Percentiles rank a stretch among this genome's conserved stretches.
These are phyloP conservation scores for Neurospora sp. DNA, from an alignment of 495 filamentous ascomycete species.

Conservation along the genomic window DNA sequence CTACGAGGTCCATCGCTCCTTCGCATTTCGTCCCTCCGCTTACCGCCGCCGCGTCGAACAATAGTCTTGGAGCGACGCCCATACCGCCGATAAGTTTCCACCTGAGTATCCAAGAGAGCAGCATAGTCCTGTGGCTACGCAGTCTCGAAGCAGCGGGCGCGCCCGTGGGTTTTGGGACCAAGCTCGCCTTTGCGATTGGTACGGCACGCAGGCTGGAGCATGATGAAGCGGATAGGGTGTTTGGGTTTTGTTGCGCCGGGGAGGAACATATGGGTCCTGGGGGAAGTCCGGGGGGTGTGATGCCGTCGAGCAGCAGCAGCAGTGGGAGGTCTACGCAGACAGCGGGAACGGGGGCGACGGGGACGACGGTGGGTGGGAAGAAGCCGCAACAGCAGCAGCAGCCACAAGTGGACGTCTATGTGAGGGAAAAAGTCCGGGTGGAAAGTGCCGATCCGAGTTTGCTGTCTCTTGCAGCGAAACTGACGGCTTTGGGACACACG, in stretches of 20 bases:
- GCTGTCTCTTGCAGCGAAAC: constrained; percentile 77
- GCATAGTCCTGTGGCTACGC: constrained; percentile 67
- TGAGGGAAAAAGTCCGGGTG: constrained; percentile 81
- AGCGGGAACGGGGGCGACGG: not conserved
- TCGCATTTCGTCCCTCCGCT: constrained; percentile 34
- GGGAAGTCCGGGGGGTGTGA: not conserved
- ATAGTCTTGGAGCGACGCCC: constrained; percentile 23
- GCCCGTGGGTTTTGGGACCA: constrained; percentile 38
- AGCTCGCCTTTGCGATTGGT: constrained; percentile 46
- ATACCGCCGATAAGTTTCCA: constrained; percentile 54
- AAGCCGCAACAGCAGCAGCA: not conserved
- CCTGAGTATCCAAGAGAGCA: constrained; percentile 66
- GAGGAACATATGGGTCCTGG: not conserved
- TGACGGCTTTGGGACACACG: constrained; percentile 69
- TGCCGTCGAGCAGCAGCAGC: constrained; percentile 6
- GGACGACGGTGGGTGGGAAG: not conserved
- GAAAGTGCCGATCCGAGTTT: constrained; percentile 87
- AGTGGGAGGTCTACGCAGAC: not conserved
- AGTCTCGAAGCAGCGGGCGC: constrained; percentile 57
- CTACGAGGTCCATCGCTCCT: constrained; percentile 25
- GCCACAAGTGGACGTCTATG: constrained; percentile 52
- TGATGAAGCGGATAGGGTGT: constrained; percentile 71
- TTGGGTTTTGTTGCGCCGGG: constrained; percentile 30
- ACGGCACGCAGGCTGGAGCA: constrained; percentile 55
- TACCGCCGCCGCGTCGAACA: constrained; percentile 16